Evolutionary conservation across 129 eudicot species (phyloP), one percentile per base, ranked within the genome.

Genomic region (Scalesia atractyloides): DNA sequence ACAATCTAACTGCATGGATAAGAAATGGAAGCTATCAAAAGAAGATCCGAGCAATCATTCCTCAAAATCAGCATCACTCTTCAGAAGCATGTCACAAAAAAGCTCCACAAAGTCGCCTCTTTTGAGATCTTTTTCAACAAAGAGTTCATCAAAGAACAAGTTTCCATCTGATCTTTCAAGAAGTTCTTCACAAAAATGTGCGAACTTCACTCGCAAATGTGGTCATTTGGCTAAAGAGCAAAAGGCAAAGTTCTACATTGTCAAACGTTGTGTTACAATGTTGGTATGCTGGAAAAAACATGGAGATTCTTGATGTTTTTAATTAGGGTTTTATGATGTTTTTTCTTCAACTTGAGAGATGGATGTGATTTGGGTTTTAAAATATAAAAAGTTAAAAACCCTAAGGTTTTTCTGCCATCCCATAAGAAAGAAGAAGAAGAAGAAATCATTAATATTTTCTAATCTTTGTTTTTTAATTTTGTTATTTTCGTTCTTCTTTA

Each of bases 211-310:
- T 14, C 83, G 82, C 67, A 92, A 86, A 81, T 92, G 98, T 58
- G 84, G 88, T 8, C 79, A 72, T 72, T 39, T 91, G 80, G 97
- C 96, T 37, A 92, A 92, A 63, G 98, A 92, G 77, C 98, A 92
- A 57, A 89, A 83, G 71, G 96, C 98, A 13, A 86, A 80, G 49
- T 89, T 92, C 69, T 92, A 92, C 81, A 92, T 92, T 18, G 88
- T 92, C 18, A 89, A 89, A 76, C 79, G 98, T 6, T 92, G 98
- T 80, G 86, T 92, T 56, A 66, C 87, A 7, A 92, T 92, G 98
- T 85, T 92, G 36, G 91, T 92, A 33, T 64, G 80, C 69, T 89
- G 98, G 98, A 79, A 85, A 54, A 89, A 92, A 60, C 72, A 89
- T 64, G 94, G 87, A 7, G 96, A 91, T 76, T 88, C 88, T n/a